These are phyloP conservation scores for Oryza brachyantha DNA, from an alignment of 176 grass and related monocot species.

Conservation along the genomic window DNA sequence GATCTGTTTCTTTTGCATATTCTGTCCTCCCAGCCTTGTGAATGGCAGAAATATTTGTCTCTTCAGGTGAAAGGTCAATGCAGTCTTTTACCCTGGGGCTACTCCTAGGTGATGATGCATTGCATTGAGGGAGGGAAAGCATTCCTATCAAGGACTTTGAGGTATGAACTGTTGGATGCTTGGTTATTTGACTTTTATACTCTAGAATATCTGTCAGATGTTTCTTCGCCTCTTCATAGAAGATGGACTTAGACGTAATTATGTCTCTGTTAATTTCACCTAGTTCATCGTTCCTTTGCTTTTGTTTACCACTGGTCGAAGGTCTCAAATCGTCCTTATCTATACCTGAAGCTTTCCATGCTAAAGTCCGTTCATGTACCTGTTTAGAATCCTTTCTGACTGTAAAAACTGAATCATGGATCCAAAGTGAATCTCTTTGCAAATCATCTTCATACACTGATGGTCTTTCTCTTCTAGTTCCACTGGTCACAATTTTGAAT, in stretches of 20 bases:
- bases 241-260: constrained; percentile 42
- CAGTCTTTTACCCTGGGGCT: constrained; percentile 26
- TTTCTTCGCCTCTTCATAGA: constrained; percentile 84
- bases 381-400: constrained; percentile 36
- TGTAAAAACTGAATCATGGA: constrained; percentile 35
- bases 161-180: constrained; percentile 27
- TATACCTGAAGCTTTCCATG: not conserved
- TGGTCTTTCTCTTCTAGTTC: constrained; percentile 43
- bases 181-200: constrained; percentile 35
- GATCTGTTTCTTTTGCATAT: constrained; percentile 18
- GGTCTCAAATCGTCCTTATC: not conserved
- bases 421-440: constrained; percentile 25
- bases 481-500: constrained; percentile 54
- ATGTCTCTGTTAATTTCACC: constrained; percentile 4
- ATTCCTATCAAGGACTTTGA: constrained; percentile 68
- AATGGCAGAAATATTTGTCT: constrained; percentile 14
- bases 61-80: constrained; percentile 39
- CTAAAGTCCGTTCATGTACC: not conserved
- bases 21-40: constrained; percentile 26
- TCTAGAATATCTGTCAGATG: constrained; percentile 71
- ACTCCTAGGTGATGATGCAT: constrained; percentile 30
- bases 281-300: constrained; percentile 3
- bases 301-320: constrained; percentile 19
- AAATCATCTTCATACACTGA: constrained; percentile 19
- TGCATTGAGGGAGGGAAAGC: constrained; percentile 52